Percentiles rank a stretch among this genome's conserved stretches.
Evolutionary conservation across 2,329 filamentous ascomycete species (phyloP).

Genomic region (Tolypocladium nubicola): DNA sequence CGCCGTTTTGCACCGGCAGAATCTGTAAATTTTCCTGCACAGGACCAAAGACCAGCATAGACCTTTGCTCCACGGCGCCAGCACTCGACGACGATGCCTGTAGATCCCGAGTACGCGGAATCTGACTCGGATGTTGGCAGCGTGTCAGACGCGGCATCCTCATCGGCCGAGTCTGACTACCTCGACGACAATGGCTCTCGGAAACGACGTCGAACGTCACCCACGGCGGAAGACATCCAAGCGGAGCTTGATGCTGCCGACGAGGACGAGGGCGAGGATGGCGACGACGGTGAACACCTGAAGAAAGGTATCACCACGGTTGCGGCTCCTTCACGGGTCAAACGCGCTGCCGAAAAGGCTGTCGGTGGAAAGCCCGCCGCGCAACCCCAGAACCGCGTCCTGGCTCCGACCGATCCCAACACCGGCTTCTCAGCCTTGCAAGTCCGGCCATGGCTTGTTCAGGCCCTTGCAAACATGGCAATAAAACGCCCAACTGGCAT

Average conservation of each 20-base stretch:
- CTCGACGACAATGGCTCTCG: slow-evolving; percentile 34
- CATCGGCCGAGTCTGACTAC: slow-evolving; percentile 35
- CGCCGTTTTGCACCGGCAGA: neutral
- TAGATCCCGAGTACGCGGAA: neutral
- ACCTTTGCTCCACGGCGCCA: neutral
- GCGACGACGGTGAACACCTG: slow-evolving; percentile 20
- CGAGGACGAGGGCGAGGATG: slow-evolving; percentile 19
- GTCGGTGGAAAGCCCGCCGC: slow-evolving; percentile 7
- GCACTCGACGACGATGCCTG: neutral
- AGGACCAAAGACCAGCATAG: neutral
- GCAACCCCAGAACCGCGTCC: slow-evolving; percentile 23
- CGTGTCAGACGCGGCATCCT: slow-evolving; percentile 2
- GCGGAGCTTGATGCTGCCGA: slow-evolving; percentile 9
- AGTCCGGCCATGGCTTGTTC: slow-evolving; percentile 79
- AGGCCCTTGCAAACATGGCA: slow-evolving; percentile 64
- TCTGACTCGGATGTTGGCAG: neutral
- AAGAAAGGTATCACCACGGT: slow-evolving; percentile 29
- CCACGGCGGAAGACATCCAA: slow-evolving; percentile 13
- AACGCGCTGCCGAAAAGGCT: slow-evolving; percentile 20
- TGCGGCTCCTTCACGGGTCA: slow-evolving; percentile 43
- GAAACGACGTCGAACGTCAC: slow-evolving; percentile 33
- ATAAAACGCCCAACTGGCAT: slow-evolving; percentile 87
- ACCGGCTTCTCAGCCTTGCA: slow-evolving; percentile 61
- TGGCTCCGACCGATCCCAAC: slow-evolving; percentile 44
- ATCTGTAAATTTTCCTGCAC: neutral